Conservation (phyloP, 441 rosid genomes). For the Jatropha multifida region DNA sequence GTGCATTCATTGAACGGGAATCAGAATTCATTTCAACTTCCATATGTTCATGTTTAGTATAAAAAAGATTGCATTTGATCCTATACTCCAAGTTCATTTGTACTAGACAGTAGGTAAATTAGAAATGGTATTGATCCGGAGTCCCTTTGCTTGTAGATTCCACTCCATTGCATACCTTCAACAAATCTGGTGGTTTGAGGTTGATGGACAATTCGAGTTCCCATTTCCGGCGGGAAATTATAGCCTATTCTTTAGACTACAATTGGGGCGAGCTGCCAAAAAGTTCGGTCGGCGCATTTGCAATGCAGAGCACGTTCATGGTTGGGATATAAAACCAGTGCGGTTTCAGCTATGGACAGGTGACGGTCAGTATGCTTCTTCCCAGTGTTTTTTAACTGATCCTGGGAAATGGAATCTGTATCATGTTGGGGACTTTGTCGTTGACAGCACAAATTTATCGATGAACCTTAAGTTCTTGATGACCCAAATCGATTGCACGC, state of each 20-base stretch:
- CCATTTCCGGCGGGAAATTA: conserved; percentile 81
- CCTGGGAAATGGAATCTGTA: conserved; percentile 72
- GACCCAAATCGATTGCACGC: conserved; percentile 93
- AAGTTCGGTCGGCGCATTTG: conserved; percentile 71
- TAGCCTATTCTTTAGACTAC: conserved; percentile 80
- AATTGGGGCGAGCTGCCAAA: conserved; percentile 55
- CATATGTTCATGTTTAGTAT: background rate
- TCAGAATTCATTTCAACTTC: background rate
- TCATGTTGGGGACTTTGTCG: conserved; percentile 75
- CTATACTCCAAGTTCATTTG: too few species aligned
- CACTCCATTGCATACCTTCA: conserved; percentile 80
- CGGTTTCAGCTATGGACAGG: conserved; percentile 87
- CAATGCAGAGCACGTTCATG: conserved; percentile 73
- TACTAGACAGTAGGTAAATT: background rate
- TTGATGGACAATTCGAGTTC: conserved; percentile 78
- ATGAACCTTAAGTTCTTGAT: conserved; percentile 65
- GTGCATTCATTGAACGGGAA: too few species aligned
- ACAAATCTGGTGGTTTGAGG: conserved; percentile 98
- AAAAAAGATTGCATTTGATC: background rate
- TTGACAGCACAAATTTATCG: conserved; percentile 32
- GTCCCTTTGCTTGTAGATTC: conserved; percentile 47
- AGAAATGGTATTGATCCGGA: conserved; percentile 18
- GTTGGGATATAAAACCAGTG: conserved; percentile 88
- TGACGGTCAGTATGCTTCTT: conserved; percentile 67
- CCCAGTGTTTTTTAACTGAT: conserved; percentile 63